Base-by-base conservation (phyloP, 768 basidiomycete species). In the Suillus luteus region DNA sequence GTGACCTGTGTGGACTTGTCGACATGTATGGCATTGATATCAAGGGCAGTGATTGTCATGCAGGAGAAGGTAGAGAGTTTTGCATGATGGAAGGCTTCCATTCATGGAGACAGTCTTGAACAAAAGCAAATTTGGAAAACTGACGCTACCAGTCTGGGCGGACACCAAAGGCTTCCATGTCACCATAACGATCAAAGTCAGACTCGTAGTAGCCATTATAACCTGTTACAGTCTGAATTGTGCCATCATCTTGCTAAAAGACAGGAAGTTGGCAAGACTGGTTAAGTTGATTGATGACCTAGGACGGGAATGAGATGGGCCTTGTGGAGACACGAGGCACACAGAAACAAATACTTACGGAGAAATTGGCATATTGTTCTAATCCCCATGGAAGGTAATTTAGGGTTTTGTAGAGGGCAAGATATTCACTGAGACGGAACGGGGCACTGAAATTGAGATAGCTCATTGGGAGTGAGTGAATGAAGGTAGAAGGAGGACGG, bases 101-200 rank as follows among this genome's bases (percentile, higher is more conserved):
- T 80, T 97, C 95, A 51, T 94, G 85, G 43, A 96, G 86, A 83
- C 95, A 92, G 75, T 97, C 95, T 72, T 97, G 95, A 3, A 96
- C 95, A 62, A 94, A 96, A 44, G 95, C 94, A 75, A 96, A 96
- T 73, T 97, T 97, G 68, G 93, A 86, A 24, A 97, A 80, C 75
- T 97, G 92, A 83, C 95, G 95, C 72, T 96, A 86, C 91, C 88
- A 95, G 78, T 93, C 90, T 51, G 91, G 92, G 77, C 93, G 92
- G 35, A 97, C 95, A 89, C 95, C 95, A 73, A 96, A 96, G 66
- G 95, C 95, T 75, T 97, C 95, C 86, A 94, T 93, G 78, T 97
- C 95, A 66, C 95, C 95, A 69, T 91, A 97, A 65, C 96, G 95
- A 76, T 97, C 95, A 69, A 96, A 96, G 66, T 95, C 93, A 17